Base-by-base conservation (phyloP, 805 yeast genomes). In the Candida taoyuanica region DNA sequence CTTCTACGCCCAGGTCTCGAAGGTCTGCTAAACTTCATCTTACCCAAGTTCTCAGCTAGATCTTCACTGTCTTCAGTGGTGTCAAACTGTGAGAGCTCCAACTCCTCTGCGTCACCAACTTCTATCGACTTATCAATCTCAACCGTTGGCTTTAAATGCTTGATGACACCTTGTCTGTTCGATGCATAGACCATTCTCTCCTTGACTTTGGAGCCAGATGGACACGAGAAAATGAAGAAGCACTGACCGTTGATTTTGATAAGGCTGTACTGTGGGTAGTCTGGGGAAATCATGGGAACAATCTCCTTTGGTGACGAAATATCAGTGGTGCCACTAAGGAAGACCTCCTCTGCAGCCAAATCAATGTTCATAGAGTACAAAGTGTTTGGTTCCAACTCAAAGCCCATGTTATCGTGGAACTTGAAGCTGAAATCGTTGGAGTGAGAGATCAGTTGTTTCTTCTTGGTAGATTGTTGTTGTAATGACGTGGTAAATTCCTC, bases 131-230 rank as follows among this genome's bases (percentile, higher is more conserved):
- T 67, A 8, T 57, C 54, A 25, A 70, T 49, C 6, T 27, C 39
- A n/a, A 32, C 5, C 7, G 54, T 40, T 15, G 55, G 44, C 43
- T 70, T 67, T 54, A 84, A 63, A 41, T 72, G 68, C 32, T 66
- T 68, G 24, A 78, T 60, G 38, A 83, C 70, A 7, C 81, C 83
- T 36, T 68, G 70, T 55, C 79, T 82, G 44, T 81, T 82, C 3
- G 95, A 75, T 1, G 98, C 98, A 55, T 88, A 87, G 35, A 88
- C 59, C 97, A 91, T 91, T 52, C 98, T 74, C 36, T 88, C 93
- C 59, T 81, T 84, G 29, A 93, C 93, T 61, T 79, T 81, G 30
- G 96, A 81, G 1, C 89, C 88, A 0, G 94, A 78, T 4, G 98
- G 98, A 60, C 96, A 89, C 7, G 91, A 72, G 57, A 86, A 86